phyloP scores from a whole-genome alignment of 441 rosid species.

The Raphanus hybrid region DNA sequence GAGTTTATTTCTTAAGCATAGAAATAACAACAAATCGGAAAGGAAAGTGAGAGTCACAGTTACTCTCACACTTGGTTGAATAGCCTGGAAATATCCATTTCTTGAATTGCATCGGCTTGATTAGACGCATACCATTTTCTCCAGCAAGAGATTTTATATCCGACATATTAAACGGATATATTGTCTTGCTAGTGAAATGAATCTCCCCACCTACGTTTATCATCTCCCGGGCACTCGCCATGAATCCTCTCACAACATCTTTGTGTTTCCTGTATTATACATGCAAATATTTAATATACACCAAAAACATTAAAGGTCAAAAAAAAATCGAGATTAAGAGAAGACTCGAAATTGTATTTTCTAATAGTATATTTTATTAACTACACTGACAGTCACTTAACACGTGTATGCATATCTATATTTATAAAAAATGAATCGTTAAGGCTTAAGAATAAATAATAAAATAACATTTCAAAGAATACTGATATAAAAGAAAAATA shows the following conservation, averaged over 20 bases:
- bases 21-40: not conserved
- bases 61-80: not conserved
- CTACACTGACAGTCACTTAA: not conserved
- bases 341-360: not conserved
- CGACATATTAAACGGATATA: slow-evolving; percentile 31
- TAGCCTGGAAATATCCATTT: slow-evolving; percentile 2
- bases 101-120: not conserved
- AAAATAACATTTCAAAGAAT: not conserved
- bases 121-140: slow-evolving; percentile 23
- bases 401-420: not conserved
- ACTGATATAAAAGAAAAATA: not conserved
- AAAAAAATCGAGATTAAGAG: not conserved
- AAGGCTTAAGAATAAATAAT: not conserved
- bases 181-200: slow-evolving; percentile 41
- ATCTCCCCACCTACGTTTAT: slow-evolving; percentile 29
- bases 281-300: not conserved
- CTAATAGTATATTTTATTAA: not conserved
- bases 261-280: slow-evolving; percentile 12
- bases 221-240: slow-evolving; percentile 35
- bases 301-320: not conserved
- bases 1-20: not conserved
- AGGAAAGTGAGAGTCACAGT: not conserved
- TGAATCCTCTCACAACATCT: slow-evolving; percentile 37
- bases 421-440: not conserved
- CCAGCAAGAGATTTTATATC: slow-evolving; percentile 30